Evolutionary conservation across 352 stramenopile species (phyloP).

Genomic region (Pythium guiyangense): DNA sequence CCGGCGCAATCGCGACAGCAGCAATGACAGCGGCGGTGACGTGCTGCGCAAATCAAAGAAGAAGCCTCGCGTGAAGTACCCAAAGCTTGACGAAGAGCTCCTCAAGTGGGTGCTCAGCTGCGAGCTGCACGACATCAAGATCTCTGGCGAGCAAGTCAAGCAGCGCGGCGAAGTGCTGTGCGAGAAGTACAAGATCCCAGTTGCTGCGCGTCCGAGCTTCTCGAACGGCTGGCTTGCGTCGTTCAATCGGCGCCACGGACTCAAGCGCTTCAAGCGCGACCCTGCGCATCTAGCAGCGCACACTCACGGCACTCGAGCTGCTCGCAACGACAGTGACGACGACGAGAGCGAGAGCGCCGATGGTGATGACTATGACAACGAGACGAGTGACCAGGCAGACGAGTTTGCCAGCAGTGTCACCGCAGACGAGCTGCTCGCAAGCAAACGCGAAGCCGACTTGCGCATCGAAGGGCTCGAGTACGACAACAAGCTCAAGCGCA

Average conservation of each 20-base stretch:
- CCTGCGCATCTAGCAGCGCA: neutral
- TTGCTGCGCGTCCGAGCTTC: slow-evolving; percentile 26
- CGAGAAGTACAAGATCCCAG: slow-evolving; percentile 11
- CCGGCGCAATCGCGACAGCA: no score
- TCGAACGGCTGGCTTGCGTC: slow-evolving; percentile 84
- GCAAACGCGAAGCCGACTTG: slow-evolving; percentile 18
- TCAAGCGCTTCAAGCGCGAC: slow-evolving; percentile 20
- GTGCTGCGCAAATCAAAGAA: slow-evolving; percentile 56
- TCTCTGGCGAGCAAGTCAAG: slow-evolving; percentile 16
- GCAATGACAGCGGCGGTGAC: slow-evolving; percentile 20
- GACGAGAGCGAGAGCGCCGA: neutral
- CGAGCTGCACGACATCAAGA: slow-evolving; percentile 13
- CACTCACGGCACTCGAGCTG: neutral
- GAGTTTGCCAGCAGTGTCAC: neutral
- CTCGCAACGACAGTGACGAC: slow-evolving; percentile 8
- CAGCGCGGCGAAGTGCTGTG: slow-evolving; percentile 12
- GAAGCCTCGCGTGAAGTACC: slow-evolving; percentile 11
- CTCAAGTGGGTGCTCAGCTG: slow-evolving; percentile 16
- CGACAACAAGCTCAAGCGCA: slow-evolving; percentile 17
- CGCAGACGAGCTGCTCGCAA: slow-evolving; percentile 10
- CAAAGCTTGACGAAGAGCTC: slow-evolving; percentile 19
- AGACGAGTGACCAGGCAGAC: neutral
- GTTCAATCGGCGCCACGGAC: slow-evolving; percentile 56
- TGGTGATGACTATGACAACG: neutral
- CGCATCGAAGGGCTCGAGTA: slow-evolving; percentile 14